Base-by-base conservation (phyloP, 2,329 filamentous ascomycete genomes). In the Davidsoniella neocaledoniae region DNA sequence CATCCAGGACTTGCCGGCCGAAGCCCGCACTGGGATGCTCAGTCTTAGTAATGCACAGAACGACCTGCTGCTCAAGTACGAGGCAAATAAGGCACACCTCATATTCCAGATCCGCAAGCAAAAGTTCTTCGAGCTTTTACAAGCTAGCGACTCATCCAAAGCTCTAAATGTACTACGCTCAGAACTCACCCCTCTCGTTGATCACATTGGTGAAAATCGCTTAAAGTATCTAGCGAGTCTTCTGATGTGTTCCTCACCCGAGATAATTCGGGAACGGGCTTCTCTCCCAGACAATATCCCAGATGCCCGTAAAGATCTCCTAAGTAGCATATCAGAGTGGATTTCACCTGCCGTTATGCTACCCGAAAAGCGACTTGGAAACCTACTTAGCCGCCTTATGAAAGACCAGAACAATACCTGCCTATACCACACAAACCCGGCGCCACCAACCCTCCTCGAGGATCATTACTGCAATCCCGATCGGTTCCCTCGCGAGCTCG, bases 331-430 rank as follows among this genome's bases (percentile, higher is more conserved):
- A 41, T 48, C 57, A 90, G 84, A 74, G 69, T 94, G 79, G 51
- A 94, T 98, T 62, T 94, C 91, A 1, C 90, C 91, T 0, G 91
- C 87, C 3, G 85, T 94, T 42, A 96, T 98, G 88, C 83, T 98
- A 49, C 91, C 91, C 1, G 86, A 94, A 60, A 85, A 91, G 62
- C 81, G 91, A 5, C 70, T 98, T 42, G 86, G 86, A 1, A 74
- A 79, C 33, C 69, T 98, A 14, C 68, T 98, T 48, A 74, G 88
- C 51, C 80, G 93, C 56, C 79, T 94, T 37, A 94, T 95, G 61
- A 74, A 81, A 54, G 77, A 73, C 55, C 90, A 95, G 66, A 84
- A 95, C 52, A 76, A 80, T 47, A 77, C 76, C 26, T 98, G 91
- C 61, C 67, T 88, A 38, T 96, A 88, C 63, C 91, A 98, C 66